Base-by-base conservation (phyloP, 495 filamentous ascomycete genomes). In the Jackrogersella multiformis region DNA sequence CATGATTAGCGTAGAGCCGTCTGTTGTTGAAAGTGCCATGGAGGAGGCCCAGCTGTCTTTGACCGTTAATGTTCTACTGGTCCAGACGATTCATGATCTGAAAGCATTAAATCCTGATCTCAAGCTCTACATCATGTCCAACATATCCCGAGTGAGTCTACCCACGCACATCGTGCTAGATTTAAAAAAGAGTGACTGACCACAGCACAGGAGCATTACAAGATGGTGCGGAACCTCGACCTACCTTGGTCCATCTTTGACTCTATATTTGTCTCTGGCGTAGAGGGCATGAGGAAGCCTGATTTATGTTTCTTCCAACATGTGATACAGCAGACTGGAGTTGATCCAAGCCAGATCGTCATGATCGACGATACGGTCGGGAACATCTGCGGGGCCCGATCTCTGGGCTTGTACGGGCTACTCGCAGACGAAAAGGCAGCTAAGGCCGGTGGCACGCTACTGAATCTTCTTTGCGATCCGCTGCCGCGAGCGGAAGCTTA, bases 281-380 rank as follows among this genome's bases (percentile, higher is more conserved):
- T 13, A 5, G 59, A 57, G 4, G 72, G 72, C 10, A 73, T 70
- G 72, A 56, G 70, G 34, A 74, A 74, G 35, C 72, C 72, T 15
- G 67, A 73, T 30, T 28, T 73, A 26, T 66, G 70, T n/a, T 70
- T 68, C 55, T 74, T 73, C 36, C 60, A 58, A 26, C 53, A 64
- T 39, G 52, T 69, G 5, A 54, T 74, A 10, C 4, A 73, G 0
- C 4, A 66, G 16, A 70, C 54, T 10, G 64, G 66, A n/a, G 4
- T 64, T 16, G 45, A 53, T 20, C 63, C 70, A 7, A 39, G 44
- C 15, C 39, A 72, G 8, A 53, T 69, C 6, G 39, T 74, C 36
- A 68, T 73, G 51, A 38, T 73, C 18, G 70, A 74, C 41, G 70
- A 70, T 18, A 32, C 34, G 7, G 44, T 38, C 1, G 70, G 66